A percentile compares a stretch with the other conserved stretches of the same genome.
Evolutionary conservation across 495 filamentous ascomycete genomes (phyloP).

Genomic region (Hypomontagnella submonticulosa): DNA sequence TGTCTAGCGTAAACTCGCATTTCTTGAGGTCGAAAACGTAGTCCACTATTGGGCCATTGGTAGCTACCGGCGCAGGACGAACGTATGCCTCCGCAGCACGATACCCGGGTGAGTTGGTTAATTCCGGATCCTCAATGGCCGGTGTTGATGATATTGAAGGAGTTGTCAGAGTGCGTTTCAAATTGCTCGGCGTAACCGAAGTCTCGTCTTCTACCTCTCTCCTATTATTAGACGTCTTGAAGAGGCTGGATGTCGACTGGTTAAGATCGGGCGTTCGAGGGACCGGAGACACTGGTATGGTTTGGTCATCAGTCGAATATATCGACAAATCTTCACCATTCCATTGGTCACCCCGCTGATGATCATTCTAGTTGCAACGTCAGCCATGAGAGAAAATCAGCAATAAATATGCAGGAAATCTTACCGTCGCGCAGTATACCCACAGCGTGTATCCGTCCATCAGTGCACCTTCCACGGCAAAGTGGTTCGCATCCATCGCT

Average conservation of each 20-base stretch:
- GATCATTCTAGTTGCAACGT: slow-evolving; percentile 71
- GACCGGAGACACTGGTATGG: slow-evolving; percentile 66
- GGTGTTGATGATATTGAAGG: slow-evolving; percentile 73
- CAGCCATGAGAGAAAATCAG: slow-evolving; percentile 1
- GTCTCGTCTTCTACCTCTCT: slow-evolving; percentile 64
- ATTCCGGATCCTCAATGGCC: slow-evolving; percentile 62
- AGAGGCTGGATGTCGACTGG: slow-evolving; percentile 50
- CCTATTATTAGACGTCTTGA: slow-evolving; percentile 45
- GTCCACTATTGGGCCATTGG: slow-evolving; percentile 71
- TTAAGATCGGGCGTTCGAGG: slow-evolving; percentile 54
- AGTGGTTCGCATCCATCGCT: slow-evolving; percentile 98
- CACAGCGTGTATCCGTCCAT: slow-evolving; percentile 89
- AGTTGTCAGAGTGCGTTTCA: slow-evolving; percentile 76
- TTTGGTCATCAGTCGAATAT: slow-evolving; percentile 81
- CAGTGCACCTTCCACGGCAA: slow-evolving; percentile 82
- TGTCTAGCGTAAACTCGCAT: slow-evolving; percentile 75
- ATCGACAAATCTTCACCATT: slow-evolving; percentile 98
- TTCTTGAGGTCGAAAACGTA: slow-evolving; percentile 83
- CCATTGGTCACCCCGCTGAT: slow-evolving; percentile 93
- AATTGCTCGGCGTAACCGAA: slow-evolving; percentile 72
- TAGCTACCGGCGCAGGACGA: slow-evolving; percentile 82
- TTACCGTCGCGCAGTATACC: slow-evolving; percentile 81
- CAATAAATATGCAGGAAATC: slow-evolving; percentile 2
- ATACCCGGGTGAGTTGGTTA: slow-evolving; percentile 72
- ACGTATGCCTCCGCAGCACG: slow-evolving; percentile 93